Evolutionary conservation across 805 yeast genomes (phyloP).

Genomic region (Wickerhamiella vanderwaltii): DNA sequence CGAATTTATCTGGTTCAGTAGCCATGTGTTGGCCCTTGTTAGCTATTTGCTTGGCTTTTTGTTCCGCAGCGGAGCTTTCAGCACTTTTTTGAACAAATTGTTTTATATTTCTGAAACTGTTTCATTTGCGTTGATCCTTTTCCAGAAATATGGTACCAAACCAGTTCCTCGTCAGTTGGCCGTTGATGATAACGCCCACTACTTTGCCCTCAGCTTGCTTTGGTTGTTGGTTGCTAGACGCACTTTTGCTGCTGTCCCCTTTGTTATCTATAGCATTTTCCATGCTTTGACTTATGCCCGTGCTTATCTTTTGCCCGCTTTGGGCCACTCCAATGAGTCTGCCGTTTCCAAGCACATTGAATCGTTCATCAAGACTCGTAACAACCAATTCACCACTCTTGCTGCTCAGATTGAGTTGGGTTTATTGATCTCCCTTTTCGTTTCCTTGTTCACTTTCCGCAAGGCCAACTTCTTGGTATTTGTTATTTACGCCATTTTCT

Average conservation of each 20-base stretch:
- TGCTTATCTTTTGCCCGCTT: slow-evolving; percentile 52
- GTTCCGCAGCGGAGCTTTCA: slow-evolving; percentile 25
- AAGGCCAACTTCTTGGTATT: slow-evolving; percentile 45
- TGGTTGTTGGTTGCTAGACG: slow-evolving; percentile 51
- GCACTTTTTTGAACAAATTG: slow-evolving; percentile 41
- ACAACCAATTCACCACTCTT: slow-evolving; percentile 45
- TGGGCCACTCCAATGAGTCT: slow-evolving; percentile 29
- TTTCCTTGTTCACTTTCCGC: slow-evolving; percentile 45
- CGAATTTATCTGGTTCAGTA: slow-evolving; percentile 23
- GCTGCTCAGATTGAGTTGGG: slow-evolving; percentile 50
- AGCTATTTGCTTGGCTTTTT: slow-evolving; percentile 14
- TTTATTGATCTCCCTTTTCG: slow-evolving; percentile 27
- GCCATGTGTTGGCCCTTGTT: slow-evolving; percentile 19
- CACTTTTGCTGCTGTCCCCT: slow-evolving; percentile 56
- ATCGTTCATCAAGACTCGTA: slow-evolving; percentile 39
- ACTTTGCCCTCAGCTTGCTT: slow-evolving; percentile 43
- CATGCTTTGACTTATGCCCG: slow-evolving; percentile 65
- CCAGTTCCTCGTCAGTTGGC: slow-evolving; percentile 25
- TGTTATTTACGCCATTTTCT: slow-evolving; percentile 44
- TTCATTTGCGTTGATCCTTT: slow-evolving; percentile 66
- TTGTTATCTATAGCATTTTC: slow-evolving; percentile 64
- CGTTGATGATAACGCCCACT: slow-evolving; percentile 62
- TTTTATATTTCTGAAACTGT: slow-evolving; percentile 52
- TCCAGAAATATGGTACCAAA: slow-evolving; percentile 37
- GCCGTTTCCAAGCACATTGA: slow-evolving; percentile 28